Evolutionary conservation across 768 basidiomycete species (phyloP).

Genomic region (Grammothele lineata): DNA sequence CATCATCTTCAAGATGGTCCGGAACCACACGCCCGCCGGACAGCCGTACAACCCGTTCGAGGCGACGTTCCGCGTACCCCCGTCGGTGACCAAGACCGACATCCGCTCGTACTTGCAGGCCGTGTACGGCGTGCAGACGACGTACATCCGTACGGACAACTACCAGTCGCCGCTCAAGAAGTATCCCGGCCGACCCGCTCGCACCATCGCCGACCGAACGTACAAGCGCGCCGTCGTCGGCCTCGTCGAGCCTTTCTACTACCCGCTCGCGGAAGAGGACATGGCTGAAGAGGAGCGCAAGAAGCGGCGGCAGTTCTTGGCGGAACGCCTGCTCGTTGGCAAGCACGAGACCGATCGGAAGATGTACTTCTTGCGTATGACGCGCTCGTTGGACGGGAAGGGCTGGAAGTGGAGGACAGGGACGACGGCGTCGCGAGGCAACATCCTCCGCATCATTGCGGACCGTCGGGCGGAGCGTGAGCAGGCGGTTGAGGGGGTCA

Average conservation of each 20-base stretch:
- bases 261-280: slow-evolving; percentile 77
- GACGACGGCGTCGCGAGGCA: slow-evolving; percentile 36
- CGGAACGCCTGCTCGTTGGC: slow-evolving; percentile 45
- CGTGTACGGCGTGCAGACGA: slow-evolving; percentile 85
- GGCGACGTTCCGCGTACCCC: slow-evolving; percentile 91
- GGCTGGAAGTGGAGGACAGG: slow-evolving; percentile 38
- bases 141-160: slow-evolving; percentile 95
- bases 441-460: slow-evolving; percentile 49
- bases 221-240: slow-evolving; percentile 94
- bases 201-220: slow-evolving; percentile 36
- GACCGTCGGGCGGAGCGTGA: slow-evolving; percentile 41
- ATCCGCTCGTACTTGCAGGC: slow-evolving; percentile 79
- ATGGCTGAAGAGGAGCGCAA: slow-evolving; percentile 56
- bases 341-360: slow-evolving; percentile 16
- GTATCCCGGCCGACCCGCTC: slow-evolving; percentile 1
- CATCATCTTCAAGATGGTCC: slow-evolving; percentile 73
- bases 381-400: slow-evolving; percentile 1
- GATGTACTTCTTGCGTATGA: slow-evolving; percentile 28
- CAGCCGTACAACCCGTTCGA: slow-evolving; percentile 91
- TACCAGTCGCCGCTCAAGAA: slow-evolving; percentile 58
- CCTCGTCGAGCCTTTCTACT: slow-evolving; percentile 90
- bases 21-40: slow-evolving; percentile 73
- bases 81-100: slow-evolving; percentile 88
- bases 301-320: slow-evolving; percentile 57
- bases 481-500: slow-evolving; percentile 34